Conservation (phyloP, 805 yeast genomes). For the Dipodascopsis uninucleata region DNA sequence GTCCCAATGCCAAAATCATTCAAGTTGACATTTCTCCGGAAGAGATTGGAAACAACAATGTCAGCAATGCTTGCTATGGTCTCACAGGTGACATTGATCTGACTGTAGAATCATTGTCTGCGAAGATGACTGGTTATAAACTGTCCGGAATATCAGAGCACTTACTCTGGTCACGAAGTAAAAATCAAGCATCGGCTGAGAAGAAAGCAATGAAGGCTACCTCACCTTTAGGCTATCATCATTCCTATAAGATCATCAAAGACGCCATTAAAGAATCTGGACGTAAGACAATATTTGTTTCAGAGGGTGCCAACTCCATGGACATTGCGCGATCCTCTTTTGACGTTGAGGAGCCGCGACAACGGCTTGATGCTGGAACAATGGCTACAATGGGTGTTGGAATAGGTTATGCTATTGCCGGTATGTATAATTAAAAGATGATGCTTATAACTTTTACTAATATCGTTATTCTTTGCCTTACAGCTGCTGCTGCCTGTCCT, state of each 20-base stretch:
- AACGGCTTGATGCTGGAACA: conserved; percentile 67
- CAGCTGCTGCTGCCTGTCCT: conserved; percentile 26
- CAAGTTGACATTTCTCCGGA: conserved; percentile 56
- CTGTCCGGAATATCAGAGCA: conserved; percentile 36
- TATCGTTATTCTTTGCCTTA: neutral
- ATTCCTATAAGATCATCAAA: conserved; percentile 50
- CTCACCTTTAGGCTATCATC: conserved; percentile 47
- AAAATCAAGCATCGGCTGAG: conserved; percentile 38
- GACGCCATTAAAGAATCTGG: conserved; percentile 36
- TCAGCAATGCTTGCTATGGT: conserved; percentile 41
- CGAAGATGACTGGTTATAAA: conserved; percentile 36
- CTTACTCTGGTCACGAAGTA: conserved; percentile 30
- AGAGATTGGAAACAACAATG: conserved; percentile 48
- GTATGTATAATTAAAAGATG: conserved; percentile 4
- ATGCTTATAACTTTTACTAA: neutral
- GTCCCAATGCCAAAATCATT: conserved; percentile 45
- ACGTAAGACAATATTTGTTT: conserved; percentile 44
- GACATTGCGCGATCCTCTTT: conserved; percentile 64
- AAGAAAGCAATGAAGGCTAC: conserved; percentile 36
- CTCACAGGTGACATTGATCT: conserved; percentile 54
- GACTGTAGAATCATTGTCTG: conserved; percentile 40
- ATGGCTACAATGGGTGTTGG: conserved; percentile 80
- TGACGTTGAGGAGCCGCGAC: conserved; percentile 50
- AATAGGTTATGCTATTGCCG: conserved; percentile 63
- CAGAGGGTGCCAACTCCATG: conserved; percentile 80